Conservation (phyloP, 2,329 filamentous ascomycete genomes). For the Colletotrichum sansevieriae region DNA sequence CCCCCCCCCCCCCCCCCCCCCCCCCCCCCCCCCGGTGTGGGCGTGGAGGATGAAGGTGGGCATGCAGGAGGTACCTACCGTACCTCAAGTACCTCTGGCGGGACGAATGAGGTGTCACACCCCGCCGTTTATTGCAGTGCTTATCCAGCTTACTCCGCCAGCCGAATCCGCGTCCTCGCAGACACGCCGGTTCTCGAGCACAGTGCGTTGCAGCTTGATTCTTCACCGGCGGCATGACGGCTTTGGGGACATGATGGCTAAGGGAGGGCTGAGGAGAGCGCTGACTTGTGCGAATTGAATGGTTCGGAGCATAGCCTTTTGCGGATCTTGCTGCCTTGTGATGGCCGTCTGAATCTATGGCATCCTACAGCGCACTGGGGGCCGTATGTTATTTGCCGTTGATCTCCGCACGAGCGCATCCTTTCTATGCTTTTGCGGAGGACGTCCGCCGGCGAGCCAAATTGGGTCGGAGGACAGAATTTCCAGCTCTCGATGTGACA, state of each 20-base stretch:
- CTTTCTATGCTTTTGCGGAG: neutral
- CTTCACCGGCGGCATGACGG: slow-evolving; percentile 5
- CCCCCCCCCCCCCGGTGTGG: no score
- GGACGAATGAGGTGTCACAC: neutral
- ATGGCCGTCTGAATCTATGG: neutral
- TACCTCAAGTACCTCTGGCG: slow-evolving; percentile 4
- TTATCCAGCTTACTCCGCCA: slow-evolving; percentile 21
- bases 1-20: no score
- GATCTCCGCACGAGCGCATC: slow-evolving; percentile 21
- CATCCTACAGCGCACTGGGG: neutral
- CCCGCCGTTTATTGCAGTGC: slow-evolving; percentile 10
- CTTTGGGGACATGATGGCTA: neutral
- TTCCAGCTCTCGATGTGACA: no score
- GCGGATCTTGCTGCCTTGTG: slow-evolving; percentile 5
- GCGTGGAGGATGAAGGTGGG: neutral
- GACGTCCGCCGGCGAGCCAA: neutral
- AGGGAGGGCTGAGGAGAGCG: neutral
- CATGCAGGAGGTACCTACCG: neutral
- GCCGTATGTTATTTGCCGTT: slow-evolving; percentile 26
- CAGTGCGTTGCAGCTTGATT: slow-evolving; percentile 19
- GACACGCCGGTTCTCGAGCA: slow-evolving; percentile 16
- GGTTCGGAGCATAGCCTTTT: neutral
- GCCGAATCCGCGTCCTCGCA: neutral
- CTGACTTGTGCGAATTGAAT: neutral
- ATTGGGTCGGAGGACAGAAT: neutral